Conservation (phyloP, 164 flowering plant genomes). For the Umbilicus rupestris region DNA sequence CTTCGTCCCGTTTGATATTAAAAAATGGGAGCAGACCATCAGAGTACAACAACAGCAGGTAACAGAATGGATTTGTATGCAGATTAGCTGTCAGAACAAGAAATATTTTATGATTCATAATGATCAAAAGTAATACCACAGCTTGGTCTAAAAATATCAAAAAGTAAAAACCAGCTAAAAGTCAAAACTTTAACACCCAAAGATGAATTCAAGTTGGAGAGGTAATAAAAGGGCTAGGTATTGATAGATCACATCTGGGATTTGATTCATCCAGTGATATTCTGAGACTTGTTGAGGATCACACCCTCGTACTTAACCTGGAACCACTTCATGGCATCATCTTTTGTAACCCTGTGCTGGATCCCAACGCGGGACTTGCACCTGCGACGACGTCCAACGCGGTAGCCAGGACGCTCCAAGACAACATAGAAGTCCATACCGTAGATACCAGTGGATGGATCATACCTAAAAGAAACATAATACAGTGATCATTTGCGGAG, state of each 20-base stretch:
- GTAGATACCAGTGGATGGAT: slow-evolving; percentile 78
- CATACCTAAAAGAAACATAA: slow-evolving; percentile 43
- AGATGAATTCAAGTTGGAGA: neutral
- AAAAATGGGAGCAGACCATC: no score
- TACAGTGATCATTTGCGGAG: neutral
- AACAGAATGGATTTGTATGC: no score
- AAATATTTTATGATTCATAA: no score
- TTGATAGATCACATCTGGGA: neutral
- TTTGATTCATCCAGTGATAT: slow-evolving; percentile 15
- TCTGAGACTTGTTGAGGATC: slow-evolving; percentile 73
- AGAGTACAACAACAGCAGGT: no score
- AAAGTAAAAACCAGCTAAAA: neutral
- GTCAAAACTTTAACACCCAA: neutral
- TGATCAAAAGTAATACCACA: no score
- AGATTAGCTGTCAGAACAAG: no score
- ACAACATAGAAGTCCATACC: slow-evolving; percentile 88
- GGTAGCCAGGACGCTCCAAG: slow-evolving; percentile 69
- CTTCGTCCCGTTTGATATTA: no score
- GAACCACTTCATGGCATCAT: slow-evolving; percentile 87
- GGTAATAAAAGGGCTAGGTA: neutral
- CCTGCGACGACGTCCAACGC: slow-evolving; percentile 70
- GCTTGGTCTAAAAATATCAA: no score
- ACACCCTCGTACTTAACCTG: slow-evolving; percentile 82
- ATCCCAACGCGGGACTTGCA: slow-evolving; percentile 84
- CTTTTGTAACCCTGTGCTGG: slow-evolving; percentile 76